These are phyloP conservation scores for Monosporascus sp. DNA, from an alignment of 2,329 filamentous ascomycete genomes.

Conservation along the genomic window DNA sequence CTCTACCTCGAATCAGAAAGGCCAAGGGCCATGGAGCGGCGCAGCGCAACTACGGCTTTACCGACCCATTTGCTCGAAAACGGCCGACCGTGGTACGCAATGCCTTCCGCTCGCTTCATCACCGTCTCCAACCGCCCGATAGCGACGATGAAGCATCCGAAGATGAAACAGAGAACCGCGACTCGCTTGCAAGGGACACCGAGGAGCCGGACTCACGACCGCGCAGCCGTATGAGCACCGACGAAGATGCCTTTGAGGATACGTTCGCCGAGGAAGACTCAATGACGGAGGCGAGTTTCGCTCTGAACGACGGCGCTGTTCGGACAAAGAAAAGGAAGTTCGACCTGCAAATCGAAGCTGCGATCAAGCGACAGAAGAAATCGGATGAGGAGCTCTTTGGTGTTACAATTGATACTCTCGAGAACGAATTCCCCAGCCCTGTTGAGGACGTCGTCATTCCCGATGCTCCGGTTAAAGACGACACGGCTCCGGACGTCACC, in stretches of 20 bases:
- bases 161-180: constrained; percentile 62
- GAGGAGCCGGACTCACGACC: constrained; percentile 82
- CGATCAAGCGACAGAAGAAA: constrained; percentile 77
- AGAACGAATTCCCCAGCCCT: constrained; percentile 41
- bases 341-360: constrained; percentile 60
- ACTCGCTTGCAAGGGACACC: constrained; percentile 65
- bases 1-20: constrained; percentile 73
- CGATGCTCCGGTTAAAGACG: constrained; percentile 42
- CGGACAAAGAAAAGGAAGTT: constrained; percentile 69
- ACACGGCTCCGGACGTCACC: constrained; percentile 40
- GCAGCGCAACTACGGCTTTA: constrained; percentile 57
- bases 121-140: constrained; percentile 67
- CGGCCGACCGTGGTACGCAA: constrained; percentile 54
- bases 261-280: constrained; percentile 56
- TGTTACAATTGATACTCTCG: constrained; percentile 50
- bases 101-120: constrained; percentile 74
- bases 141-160: constrained; percentile 80
- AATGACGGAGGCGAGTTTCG: constrained; percentile 68
- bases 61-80: constrained; percentile 61
- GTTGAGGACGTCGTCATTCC: constrained; percentile 46
- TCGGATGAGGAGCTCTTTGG: constrained; percentile 73
- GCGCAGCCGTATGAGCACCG: constrained; percentile 66
- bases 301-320: constrained; percentile 49
- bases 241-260: constrained; percentile 51
- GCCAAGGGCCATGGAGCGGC: constrained; percentile 51